Conservation (phyloP, 1,284 basidiomycete genomes). For the Cryptococcus sp. region DNA sequence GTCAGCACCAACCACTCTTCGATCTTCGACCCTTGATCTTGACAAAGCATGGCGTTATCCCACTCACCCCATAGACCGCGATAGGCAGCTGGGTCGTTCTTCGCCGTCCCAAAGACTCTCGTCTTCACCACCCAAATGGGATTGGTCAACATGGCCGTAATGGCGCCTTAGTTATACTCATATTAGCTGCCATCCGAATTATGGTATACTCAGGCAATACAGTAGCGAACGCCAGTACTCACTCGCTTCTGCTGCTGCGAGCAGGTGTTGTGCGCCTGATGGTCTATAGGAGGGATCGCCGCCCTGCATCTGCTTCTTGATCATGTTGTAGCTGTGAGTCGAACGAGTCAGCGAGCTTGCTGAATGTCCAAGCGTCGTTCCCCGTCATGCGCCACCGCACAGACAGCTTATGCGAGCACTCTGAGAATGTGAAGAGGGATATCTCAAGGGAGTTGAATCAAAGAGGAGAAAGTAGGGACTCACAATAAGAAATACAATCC, state of each 20-base stretch:
- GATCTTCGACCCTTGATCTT: too few species aligned
- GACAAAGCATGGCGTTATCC: neutral
- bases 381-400: too few species aligned
- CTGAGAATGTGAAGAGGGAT: too few species aligned
- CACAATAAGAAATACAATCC: slow-evolving; percentile 97
- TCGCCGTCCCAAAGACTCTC: slow-evolving; percentile 86
- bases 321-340: slow-evolving; percentile 78
- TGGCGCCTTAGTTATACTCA: slow-evolving; percentile 64
- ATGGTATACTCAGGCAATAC: neutral
- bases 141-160: slow-evolving; percentile 93
- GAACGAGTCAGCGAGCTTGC: neutral
- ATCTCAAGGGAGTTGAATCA: too few species aligned
- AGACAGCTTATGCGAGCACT: neutral
- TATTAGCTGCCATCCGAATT: neutral
- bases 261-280: slow-evolving; percentile 76
- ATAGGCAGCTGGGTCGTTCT: slow-evolving; percentile 69
- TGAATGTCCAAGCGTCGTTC: neutral
- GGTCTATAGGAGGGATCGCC: slow-evolving; percentile 56
- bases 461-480: slow-evolving; percentile 48
- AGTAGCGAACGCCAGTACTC: slow-evolving; percentile 49
- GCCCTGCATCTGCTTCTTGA: slow-evolving; percentile 68
- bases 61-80: slow-evolving; percentile 75
- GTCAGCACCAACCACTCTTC: neutral
- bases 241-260: slow-evolving; percentile 95
- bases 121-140: slow-evolving; percentile 99